phyloP scores from a whole-genome alignment of 805 yeast species.

The Candida wancherniae region DNA sequence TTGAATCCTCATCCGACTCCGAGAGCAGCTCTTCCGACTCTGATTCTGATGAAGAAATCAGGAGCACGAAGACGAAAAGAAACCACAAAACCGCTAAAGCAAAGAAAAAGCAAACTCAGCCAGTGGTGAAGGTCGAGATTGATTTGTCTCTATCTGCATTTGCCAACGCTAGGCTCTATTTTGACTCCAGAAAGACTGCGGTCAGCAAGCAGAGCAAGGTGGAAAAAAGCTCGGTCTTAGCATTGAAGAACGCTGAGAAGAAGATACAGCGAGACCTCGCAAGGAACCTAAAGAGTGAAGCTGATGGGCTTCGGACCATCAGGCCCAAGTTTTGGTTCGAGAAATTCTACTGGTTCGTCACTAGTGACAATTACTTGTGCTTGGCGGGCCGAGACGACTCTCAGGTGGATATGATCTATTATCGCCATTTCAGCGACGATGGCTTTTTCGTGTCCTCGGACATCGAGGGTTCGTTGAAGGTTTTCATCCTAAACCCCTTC shows the following conservation, averaged over 20 bases:
- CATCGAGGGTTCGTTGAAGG: constrained; percentile 66
- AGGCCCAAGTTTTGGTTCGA: constrained; percentile 88
- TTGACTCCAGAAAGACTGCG: constrained; percentile 70
- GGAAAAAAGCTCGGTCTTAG: constrained; percentile 68
- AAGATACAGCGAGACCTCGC: constrained; percentile 71
- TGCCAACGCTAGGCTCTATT: constrained; percentile 84
- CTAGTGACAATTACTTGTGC: constrained; percentile 83
- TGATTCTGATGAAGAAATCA: constrained; percentile 16
- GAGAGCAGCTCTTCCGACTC: constrained; percentile 28
- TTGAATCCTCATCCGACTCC: constrained; percentile 29
- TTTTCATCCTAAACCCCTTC: constrained; percentile 75
- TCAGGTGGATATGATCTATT: constrained; percentile 77
- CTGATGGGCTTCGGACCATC: constrained; percentile 48
- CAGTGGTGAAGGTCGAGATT: constrained; percentile 50
- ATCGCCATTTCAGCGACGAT: constrained; percentile 66
- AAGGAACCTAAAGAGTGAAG: constrained; percentile 52
- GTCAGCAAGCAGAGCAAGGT: constrained; percentile 76
- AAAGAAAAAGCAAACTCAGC: constrained; percentile 11
- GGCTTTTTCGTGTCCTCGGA: constrained; percentile 76
- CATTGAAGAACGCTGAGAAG: constrained; percentile 76
- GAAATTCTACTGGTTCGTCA: constrained; percentile 90
- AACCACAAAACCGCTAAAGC: constrained; percentile 10
- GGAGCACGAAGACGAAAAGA: constrained; percentile 11
- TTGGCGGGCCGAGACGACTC: constrained; percentile 79
- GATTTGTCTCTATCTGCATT: constrained; percentile 71